Base-by-base conservation (phyloP, 1,139 yeast species). In the Taphrina populina region DNA sequence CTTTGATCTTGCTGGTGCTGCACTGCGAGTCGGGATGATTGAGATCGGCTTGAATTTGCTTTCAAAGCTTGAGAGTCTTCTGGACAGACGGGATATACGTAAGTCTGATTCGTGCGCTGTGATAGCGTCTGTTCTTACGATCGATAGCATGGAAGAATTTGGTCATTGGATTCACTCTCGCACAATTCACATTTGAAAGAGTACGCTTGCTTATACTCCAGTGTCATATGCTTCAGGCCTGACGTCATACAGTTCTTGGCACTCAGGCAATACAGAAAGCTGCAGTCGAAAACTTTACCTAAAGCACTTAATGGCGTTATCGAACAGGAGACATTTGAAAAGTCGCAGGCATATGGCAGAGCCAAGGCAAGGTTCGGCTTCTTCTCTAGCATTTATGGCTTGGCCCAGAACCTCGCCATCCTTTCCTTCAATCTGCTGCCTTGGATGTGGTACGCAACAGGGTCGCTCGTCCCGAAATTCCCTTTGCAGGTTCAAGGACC, bases 311-410 rank as follows among this genome's bases (percentile, higher is more conserved):
- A 79, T 61, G 80, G 77, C 30, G 85, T 68, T 1, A 66, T 70
- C 58, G 80, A 83, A 52, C 76, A 79, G 45, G 85, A 84, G 59
- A 86, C 92, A 2, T 87, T 86, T 64, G 76, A 76, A 54, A 85
- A 88, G 67, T 80, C 95, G 2, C 90, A 86, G 66, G 79, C 76
- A 32, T 92, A 92, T 67, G 81, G 95, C 3, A 73, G 85, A 40
- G 86, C 95, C n/a, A 90, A 88, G 69, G 78, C 88, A 54, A 74
- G 76, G 64, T 88, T 88, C 67, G 77, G 84, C 1, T 74, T 86
- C 57, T 69, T 85, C 57, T 69, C 79, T 23, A 78, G 80, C 40
- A 62, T 79, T 13, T 76, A 76, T 65, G 71, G 76, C 5, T 72
- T 84, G 51, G 63, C 77, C 13, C 79, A 83, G 65, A 84, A 83